Evolutionary conservation across 106 monocot genomes (phyloP).

Genomic region (Cymbidium sinense): DNA sequence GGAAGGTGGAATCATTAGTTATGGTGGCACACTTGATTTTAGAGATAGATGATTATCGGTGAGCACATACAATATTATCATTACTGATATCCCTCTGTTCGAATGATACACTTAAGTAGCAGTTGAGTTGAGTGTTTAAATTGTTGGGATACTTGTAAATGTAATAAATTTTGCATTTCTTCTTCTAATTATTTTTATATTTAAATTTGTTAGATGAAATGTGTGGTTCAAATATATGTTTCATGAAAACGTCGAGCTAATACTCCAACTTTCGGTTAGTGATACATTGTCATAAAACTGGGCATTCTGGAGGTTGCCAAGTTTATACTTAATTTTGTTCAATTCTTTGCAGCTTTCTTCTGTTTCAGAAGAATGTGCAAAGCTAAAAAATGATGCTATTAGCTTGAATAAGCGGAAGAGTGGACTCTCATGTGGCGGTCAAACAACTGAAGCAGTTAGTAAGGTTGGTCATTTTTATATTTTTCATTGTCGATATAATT

Average conservation of each 20-base stretch:
- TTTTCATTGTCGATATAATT: constrained; percentile 8
- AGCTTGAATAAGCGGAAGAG: constrained; percentile 29
- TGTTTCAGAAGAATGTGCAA: constrained; percentile 66
- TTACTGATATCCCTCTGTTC: not conserved
- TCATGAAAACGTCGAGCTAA: not conserved
- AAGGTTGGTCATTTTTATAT: constrained; percentile 28
- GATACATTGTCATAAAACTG: not conserved
- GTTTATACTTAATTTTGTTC: not conserved
- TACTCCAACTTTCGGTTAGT: not conserved
- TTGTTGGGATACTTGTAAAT: not conserved
- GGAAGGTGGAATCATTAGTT: not conserved
- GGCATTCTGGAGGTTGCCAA: not conserved
- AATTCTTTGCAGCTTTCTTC: constrained; percentile 55
- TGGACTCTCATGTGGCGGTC: constrained; percentile 20
- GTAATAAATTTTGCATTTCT: not conserved
- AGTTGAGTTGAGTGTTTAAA: not conserved
- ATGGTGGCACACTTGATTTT: not conserved
- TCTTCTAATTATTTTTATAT: not conserved
- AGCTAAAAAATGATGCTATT: constrained; percentile 36
- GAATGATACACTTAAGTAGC: not conserved
- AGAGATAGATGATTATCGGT: not conserved
- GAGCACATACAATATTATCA: not conserved
- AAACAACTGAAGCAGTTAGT: constrained; percentile 20
- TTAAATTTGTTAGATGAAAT: not conserved
- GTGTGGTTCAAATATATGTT: not conserved